Base-by-base conservation (phyloP, 345 rosid genomes). In the Camelina laxa region DNA sequence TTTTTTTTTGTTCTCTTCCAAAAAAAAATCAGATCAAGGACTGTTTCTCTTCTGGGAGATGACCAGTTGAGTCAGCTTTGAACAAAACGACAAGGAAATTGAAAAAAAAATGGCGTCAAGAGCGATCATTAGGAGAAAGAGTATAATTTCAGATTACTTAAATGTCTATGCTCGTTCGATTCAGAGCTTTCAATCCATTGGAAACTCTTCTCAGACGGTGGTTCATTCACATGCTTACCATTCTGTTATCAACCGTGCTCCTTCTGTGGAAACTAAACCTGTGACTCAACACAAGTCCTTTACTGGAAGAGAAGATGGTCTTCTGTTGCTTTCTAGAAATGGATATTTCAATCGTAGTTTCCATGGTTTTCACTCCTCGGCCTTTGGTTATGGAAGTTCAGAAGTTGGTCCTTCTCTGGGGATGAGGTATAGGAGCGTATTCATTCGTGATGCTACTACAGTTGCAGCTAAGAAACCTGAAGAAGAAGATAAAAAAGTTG, bases 81-180 rank as follows among this genome's bases (percentile, higher is more conserved):
- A 54, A 70, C 45, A 57, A 57, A 68, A 27, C 44, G 60, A 68
- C 45, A 64, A 76, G 27, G 50, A 11, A 16, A 7, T 70, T 49
- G 31, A 39, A 60, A 39, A 63, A 63, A 59, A 59, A 76, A 91
- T 91, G 97, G 90, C 91, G 56, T 84, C 91, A 35, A 87, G 88
- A 82, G 90, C 91, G 69, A 84, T 91, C 31, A 50, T 87, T 30
- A 78, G 88, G 82, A 87, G 90, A 81, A 88, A 60, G 72, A 76
- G 66, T 56, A 16, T 82, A 38, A 36, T 89, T 67, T 83, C 84
- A 6, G 83, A 82, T 83, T 80, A 86, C 77, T 54, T 85, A 53
- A 60, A 63, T 69, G 82, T 67, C 50, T 77, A 83, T 9, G 45
- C 80, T 72, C 81, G 82, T 20, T 69, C 85, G 0, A 60, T 70